phyloP scores from a whole-genome alignment of 129 eudicot species.

The Silybum marianum region DNA sequence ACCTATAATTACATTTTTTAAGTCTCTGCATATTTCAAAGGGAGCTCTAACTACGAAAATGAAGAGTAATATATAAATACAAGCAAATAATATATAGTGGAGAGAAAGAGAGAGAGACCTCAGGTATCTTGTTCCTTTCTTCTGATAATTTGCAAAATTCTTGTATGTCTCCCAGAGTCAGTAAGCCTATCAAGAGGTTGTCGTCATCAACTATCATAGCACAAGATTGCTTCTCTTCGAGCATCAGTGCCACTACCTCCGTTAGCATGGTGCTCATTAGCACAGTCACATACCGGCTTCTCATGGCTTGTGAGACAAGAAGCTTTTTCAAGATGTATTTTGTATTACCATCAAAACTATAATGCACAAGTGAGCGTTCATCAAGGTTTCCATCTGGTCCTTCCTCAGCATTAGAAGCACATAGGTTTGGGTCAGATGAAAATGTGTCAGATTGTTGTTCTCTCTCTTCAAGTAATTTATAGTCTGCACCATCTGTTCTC shows the following conservation, averaged over 20 bases:
- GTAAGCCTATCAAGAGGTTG: conserved; percentile 54
- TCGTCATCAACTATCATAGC: conserved; percentile 68
- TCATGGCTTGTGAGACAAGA: conserved; percentile 86
- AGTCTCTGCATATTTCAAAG: neutral
- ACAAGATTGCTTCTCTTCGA: conserved; percentile 75
- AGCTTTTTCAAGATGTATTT: conserved; percentile 44
- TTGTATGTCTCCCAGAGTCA: conserved; percentile 73
- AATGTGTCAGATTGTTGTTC: conserved; percentile 28
- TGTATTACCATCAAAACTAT: conserved; percentile 38
- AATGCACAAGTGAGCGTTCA: conserved; percentile 44
- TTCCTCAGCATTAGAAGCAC: conserved; percentile 17
- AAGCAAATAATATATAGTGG: neutral
- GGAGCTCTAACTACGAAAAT: neutral
- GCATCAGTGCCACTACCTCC: conserved; percentile 68
- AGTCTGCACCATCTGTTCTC: conserved; percentile 27
- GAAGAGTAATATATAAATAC: neutral
- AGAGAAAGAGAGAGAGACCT: conserved; percentile 49
- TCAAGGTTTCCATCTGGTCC: conserved; percentile 29
- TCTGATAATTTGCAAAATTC: conserved; percentile 56
- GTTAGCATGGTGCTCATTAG: conserved; percentile 54
- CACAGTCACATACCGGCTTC: conserved; percentile 63
- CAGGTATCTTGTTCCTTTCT: conserved; percentile 38
- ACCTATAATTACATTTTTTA: neutral
- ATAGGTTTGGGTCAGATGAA: conserved; percentile 13
- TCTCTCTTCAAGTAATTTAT: conserved; percentile 28